Evolutionary conservation across 495 filamentous ascomycete species (phyloP), one percentile per base, ranked within the genome.

Genomic region (Lophiotrema nucula): DNA sequence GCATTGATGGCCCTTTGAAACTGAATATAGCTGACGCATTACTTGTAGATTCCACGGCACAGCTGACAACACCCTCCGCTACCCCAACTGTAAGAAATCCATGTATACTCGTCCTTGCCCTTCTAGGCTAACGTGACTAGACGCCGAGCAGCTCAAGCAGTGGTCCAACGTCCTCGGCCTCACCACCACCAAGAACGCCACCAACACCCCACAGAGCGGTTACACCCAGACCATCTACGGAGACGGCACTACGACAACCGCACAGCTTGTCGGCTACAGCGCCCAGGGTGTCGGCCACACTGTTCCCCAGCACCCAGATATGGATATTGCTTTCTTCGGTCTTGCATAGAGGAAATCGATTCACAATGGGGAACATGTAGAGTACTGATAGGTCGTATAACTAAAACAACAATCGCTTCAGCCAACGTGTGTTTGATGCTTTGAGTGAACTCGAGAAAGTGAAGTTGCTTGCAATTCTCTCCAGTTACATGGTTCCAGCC

Each of bases 201-300:
- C 37, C 21, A 59, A 63, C 46, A 56, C 47, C 24, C 62, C 56
- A 16, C 47, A 61, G 49, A 51, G 51, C 15, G 55, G 78, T 4
- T 85, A 82, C 69, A 80, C 78, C 5, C 66, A 76, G 65, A 57
- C 67, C 11, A 67, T 79, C 28, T 81, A 77, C 55, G 78, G 75
- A 10, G 68, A 67, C n/a, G 68, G 75, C 64, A 67, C 77, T 23
- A 65, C 69, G 59, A 35, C 37, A 2, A 54, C 51, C 15, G 51
- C 51, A 2, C 23, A 52, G 47, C 38, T 58, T 5, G 37, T 50
- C 2, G 76, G 76, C 12, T 74, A 73, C 57, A 69, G 74, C 31
- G 78, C 74, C 0, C 50, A 72, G 41, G 76, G 77, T 3, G 74
- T 79, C 5, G 78, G 78, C 0, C 77, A 81, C 56, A 69, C 69